Conservation (phyloP, 2,329 filamentous ascomycete genomes). For the Calonectria crousiana region DNA sequence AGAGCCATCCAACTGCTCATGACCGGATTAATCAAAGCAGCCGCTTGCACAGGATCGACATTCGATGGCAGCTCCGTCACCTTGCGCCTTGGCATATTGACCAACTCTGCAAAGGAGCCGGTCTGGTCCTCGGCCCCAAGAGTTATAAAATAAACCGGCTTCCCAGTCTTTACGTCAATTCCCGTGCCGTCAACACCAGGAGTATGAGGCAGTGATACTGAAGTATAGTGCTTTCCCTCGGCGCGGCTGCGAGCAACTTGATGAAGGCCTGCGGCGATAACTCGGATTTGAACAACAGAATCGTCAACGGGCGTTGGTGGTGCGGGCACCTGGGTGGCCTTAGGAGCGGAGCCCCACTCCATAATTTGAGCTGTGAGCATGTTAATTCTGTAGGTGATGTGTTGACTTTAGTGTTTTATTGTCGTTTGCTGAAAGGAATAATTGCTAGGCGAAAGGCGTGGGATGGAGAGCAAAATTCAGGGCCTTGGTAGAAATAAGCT, state of each 20-base stretch:
- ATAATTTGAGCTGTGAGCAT: constrained; percentile 55
- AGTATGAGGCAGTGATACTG: constrained; percentile 60
- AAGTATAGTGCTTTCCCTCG: constrained; percentile 66
- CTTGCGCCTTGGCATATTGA: constrained; percentile 58
- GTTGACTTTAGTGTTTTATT: background rate
- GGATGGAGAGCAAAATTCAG: background rate
- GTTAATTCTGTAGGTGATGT: constrained; percentile 19
- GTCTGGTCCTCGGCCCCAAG: constrained; percentile 44
- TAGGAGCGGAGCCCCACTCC: constrained; percentile 51
- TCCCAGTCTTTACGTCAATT: constrained; percentile 55
- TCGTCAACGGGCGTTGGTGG: constrained; percentile 49
- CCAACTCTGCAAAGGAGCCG: constrained; percentile 60
- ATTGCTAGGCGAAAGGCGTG: background rate
- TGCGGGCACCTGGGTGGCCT: constrained; percentile 46
- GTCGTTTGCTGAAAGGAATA: background rate
- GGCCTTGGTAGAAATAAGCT: background rate
- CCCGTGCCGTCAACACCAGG: constrained; percentile 68
- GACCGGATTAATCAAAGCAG: constrained; percentile 66
- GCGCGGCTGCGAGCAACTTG: constrained; percentile 66
- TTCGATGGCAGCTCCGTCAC: constrained; percentile 56
- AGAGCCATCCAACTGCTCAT: constrained; percentile 71
- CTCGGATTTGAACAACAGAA: constrained; percentile 60
- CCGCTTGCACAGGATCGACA: constrained; percentile 62
- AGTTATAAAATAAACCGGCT: constrained; percentile 62
- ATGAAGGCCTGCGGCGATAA: constrained; percentile 65